Conservation (phyloP, 768 basidiomycete species). For the Pisolithus sp. region DNA sequence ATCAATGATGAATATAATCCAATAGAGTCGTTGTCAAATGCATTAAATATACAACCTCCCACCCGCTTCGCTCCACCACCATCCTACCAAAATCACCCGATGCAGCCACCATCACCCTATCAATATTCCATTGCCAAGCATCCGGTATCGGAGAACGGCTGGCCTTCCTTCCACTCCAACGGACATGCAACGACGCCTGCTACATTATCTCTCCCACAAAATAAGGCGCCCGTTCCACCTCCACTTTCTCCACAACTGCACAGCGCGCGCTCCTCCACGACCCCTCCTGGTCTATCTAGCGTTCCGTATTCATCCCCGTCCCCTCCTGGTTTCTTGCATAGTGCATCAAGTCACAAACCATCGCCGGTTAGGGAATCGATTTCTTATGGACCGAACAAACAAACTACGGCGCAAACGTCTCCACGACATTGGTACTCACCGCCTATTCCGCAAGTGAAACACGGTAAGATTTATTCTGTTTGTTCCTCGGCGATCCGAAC, state of each 20-base stretch:
- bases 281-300: constrained; percentile 28
- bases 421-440: constrained; percentile 5
- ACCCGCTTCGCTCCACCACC: constrained; percentile 25
- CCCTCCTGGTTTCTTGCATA: constrained; percentile 29
- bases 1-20: constrained; percentile 33
- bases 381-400: constrained; percentile 13
- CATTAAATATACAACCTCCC: constrained; percentile 45
- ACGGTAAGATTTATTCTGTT: constrained; percentile 16
- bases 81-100: constrained; percentile 14
- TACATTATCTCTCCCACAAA: constrained; percentile 11
- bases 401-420: not conserved
- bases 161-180: constrained; percentile 33
- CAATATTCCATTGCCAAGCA: constrained; percentile 28
- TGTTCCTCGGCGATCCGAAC: not conserved
- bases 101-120: constrained; percentile 29
- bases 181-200: constrained; percentile 13
- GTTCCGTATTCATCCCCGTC: constrained; percentile 29
- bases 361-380: constrained; percentile 12
- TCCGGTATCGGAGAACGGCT: constrained; percentile 40
- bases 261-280: constrained; percentile 28
- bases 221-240: constrained; percentile 10
- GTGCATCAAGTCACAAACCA: constrained; percentile 22
- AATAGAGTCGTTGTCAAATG: constrained; percentile 43
- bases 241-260: constrained; percentile 20
- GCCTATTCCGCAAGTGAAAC: constrained; percentile 23